Evolutionary conservation across 2,329 filamentous ascomycete genomes (phyloP).

Genomic region (Zasmidium citrigriseum): DNA sequence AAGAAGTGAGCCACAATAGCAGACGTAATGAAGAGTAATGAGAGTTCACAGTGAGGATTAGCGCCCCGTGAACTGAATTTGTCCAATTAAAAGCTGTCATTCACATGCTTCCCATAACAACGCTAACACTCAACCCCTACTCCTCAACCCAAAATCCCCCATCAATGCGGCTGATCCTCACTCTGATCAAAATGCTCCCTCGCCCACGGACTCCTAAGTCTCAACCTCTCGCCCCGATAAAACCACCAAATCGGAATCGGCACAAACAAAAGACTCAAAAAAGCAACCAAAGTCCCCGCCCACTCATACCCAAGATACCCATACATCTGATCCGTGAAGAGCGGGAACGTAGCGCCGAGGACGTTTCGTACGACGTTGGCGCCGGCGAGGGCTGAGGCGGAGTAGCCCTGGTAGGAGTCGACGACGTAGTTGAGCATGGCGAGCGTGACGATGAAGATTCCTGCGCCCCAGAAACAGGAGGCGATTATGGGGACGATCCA

Average conservation of each 20-base stretch:
- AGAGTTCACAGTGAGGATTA: too few species aligned
- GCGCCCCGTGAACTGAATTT: too few species aligned
- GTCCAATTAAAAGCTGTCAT: too few species aligned
- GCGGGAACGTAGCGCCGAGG: conserved; percentile 10
- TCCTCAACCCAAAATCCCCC: too few species aligned
- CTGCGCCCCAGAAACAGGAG: conserved; percentile 50
- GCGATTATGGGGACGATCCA: conserved; percentile 49
- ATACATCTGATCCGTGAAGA: conserved; percentile 36
- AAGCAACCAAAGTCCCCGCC: conserved; percentile 47
- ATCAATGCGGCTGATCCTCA: conserved; percentile 7
- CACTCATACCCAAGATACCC: conserved; percentile 46
- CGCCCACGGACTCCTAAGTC: conserved; percentile 19
- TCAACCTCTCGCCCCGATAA: conserved; percentile 13
- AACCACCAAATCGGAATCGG: conserved; percentile 20
- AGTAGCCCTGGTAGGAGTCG: conserved; percentile 49
- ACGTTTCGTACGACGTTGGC: conserved; percentile 14
- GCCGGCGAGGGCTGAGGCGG: conserved; percentile 43
- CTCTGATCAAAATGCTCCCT: conserved; percentile 18
- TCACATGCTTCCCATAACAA: too few species aligned
- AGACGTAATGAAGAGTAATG: too few species aligned
- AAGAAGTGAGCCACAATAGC: too few species aligned
- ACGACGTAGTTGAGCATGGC: conserved; percentile 53
- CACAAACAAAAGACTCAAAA: conserved; percentile 40
- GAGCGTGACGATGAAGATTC: conserved; percentile 51
- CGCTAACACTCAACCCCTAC: too few species aligned